These are phyloP conservation scores for Rubroboletus pulcherrimus DNA, from an alignment of 768 basidiomycete genomes.

Conservation along the genomic window DNA sequence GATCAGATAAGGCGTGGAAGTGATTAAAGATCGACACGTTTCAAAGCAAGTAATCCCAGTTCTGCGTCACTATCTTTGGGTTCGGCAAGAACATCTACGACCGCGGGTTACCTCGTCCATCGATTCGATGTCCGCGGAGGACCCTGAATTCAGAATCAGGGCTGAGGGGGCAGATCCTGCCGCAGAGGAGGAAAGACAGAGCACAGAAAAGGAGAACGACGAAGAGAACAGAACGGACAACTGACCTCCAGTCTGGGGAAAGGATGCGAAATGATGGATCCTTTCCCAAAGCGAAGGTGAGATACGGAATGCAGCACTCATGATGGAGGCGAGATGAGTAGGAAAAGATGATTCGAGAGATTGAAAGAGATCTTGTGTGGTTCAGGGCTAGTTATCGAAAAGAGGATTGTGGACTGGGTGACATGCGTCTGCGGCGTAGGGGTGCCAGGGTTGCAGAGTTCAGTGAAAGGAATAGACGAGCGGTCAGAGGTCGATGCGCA, in stretches of 20 bases:
- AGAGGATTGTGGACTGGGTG: constrained; percentile 2
- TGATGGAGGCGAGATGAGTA: constrained; percentile 10
- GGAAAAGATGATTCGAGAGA: constrained; percentile 1
- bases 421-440: constrained; percentile 24
- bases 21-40: not conserved
- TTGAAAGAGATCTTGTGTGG: not conserved
- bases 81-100: not conserved
- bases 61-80: not conserved
- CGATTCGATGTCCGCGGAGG: not conserved
- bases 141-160: not conserved
- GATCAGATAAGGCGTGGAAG: not conserved
- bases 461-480: not conserved
- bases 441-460: constrained; percentile 17
- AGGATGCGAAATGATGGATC: constrained; percentile 87
- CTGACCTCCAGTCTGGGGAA: constrained; percentile 88
- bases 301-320: constrained; percentile 60
- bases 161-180: not conserved
- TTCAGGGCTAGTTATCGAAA: constrained; percentile 11
- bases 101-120: not conserved
- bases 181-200: not conserved
- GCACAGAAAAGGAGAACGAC: not conserved
- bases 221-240: constrained; percentile 1
- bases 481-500: not conserved
- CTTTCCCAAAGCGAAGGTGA: constrained; percentile 79
- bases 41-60: not conserved